These are phyloP conservation scores for Neocallimastix lanati DNA, from an alignment of 192 early-diverging fungal species.

Conservation along the genomic window DNA sequence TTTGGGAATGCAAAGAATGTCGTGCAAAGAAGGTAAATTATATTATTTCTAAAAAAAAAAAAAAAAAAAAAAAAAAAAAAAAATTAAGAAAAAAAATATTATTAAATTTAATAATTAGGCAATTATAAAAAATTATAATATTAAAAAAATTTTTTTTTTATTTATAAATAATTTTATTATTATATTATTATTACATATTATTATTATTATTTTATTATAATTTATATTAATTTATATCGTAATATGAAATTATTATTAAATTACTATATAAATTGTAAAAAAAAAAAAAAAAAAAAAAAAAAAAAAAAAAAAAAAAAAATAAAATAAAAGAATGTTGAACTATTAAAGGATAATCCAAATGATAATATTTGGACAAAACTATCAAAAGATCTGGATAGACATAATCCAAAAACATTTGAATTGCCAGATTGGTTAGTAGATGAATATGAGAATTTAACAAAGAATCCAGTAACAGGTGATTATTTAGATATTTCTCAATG, in stretches of 20 bases:
- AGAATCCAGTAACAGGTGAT: conserved; percentile 22
- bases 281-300: background rate
- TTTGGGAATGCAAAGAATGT: conserved; percentile 27
- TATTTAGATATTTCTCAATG: conserved; percentile 23
- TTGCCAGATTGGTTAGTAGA: conserved; percentile 13
- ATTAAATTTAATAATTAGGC: too few species aligned
- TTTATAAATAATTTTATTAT: too few species aligned
- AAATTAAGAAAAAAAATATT: too few species aligned
- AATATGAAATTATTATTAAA: too few species aligned
- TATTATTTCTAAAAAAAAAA: too few species aligned
- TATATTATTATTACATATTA: too few species aligned
- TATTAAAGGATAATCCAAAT: conserved; percentile 1
- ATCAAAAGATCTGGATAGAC: conserved; percentile 8
- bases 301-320: background rate
- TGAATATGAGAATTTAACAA: conserved; percentile 8
- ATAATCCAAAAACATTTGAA: conserved; percentile 20
- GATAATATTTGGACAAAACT: conserved; percentile 9
- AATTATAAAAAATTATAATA: too few species aligned
- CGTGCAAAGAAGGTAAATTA: conserved; percentile 4
- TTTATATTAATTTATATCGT: too few species aligned
- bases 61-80: too few species aligned
- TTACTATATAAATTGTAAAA: too few species aligned
- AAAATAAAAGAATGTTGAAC: conserved; percentile 1
- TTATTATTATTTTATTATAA: too few species aligned
- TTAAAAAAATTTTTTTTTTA: too few species aligned